Conservation (phyloP, 306 rosid genomes). For the Quercus variabilis region DNA sequence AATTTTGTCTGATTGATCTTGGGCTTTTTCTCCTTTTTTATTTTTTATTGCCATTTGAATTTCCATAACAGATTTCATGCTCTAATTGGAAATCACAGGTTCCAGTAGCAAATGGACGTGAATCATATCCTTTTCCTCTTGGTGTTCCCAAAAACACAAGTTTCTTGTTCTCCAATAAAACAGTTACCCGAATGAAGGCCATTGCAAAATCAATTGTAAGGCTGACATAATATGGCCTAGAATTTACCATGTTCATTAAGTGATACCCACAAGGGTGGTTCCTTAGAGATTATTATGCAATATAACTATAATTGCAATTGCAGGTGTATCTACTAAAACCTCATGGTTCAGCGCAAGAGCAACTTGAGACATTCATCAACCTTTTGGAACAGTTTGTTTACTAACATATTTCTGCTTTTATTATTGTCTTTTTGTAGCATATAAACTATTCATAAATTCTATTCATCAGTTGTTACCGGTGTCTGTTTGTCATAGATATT, state of each 20-base stretch:
- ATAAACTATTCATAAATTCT: conserved; percentile 8
- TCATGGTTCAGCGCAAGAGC: conserved; percentile 61
- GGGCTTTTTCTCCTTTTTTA: background rate
- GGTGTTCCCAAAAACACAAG: conserved; percentile 92
- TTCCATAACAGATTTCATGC: conserved; percentile 13
- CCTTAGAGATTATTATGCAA: conserved; percentile 15
- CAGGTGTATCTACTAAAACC: conserved; percentile 89
- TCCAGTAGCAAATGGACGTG: conserved; percentile 97
- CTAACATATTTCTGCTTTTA: conserved; percentile 30
- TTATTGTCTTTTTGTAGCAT: conserved; percentile 7
- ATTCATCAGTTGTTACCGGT: conserved; percentile 6
- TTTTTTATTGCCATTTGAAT: background rate
- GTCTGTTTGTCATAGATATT: conserved; percentile 55
- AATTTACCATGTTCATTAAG: conserved; percentile 12
- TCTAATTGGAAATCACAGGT: conserved; percentile 51
- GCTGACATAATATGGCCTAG: conserved; percentile 18
- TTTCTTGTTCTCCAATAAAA: conserved; percentile 87
- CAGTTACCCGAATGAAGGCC: conserved; percentile 82
- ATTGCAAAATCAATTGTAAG: conserved; percentile 93
- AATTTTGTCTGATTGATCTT: background rate
- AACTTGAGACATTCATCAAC: conserved; percentile 90
- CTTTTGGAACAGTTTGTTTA: conserved; percentile 93
- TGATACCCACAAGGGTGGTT: conserved; percentile 10
- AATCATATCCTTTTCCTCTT: conserved; percentile 81
- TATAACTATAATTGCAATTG: conserved; percentile 31